A percentile compares a stretch with the other conserved stretches of the same genome.
Conservation (phyloP, 2,329 filamentous ascomycete genomes). For the Talaromyces sp. region DNA sequence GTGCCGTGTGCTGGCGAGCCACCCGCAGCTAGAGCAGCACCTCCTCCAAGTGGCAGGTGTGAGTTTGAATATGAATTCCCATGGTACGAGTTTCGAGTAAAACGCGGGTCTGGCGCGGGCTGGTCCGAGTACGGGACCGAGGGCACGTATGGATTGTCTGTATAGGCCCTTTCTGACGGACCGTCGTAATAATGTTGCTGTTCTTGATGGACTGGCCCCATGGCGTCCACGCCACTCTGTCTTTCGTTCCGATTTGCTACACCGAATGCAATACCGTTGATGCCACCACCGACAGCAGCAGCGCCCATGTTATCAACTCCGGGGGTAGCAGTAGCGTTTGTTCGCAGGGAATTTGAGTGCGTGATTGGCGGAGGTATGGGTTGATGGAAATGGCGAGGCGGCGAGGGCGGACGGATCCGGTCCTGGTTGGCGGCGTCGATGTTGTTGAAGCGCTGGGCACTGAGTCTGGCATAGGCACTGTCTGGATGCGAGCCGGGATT, state of each 20-base stretch:
- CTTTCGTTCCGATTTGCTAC: constrained; percentile 60
- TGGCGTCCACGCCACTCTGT: constrained; percentile 60
- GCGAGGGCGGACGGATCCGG: constrained; percentile 7
- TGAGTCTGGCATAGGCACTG: constrained; percentile 14
- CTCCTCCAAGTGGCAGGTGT: constrained; percentile 21
- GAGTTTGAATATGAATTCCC: constrained; percentile 12
- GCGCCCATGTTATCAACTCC: constrained; percentile 64
- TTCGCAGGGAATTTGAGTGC: constrained; percentile 26
- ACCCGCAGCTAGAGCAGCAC: constrained; percentile 25
- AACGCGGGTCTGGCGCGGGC: neutral
- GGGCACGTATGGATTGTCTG: constrained; percentile 31
- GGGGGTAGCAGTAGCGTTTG: constrained; percentile 46
- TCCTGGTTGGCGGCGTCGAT: neutral
- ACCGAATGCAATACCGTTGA: constrained; percentile 61
- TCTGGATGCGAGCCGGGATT: constrained; percentile 16
- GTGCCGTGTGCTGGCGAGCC: constrained; percentile 29
- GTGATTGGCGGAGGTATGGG: constrained; percentile 10
- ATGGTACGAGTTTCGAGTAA: constrained; percentile 30
- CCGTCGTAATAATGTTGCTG: constrained; percentile 12
- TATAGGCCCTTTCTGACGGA: constrained; percentile 11
- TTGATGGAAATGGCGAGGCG: constrained; percentile 14
- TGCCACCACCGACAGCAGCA: constrained; percentile 55
- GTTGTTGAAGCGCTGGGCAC: constrained; percentile 10
- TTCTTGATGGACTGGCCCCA: constrained; percentile 35
- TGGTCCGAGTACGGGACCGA: neutral